Conservation (phyloP, 1,139 yeast genomes). For the Yamadazyma spencermartinsiae region DNA sequence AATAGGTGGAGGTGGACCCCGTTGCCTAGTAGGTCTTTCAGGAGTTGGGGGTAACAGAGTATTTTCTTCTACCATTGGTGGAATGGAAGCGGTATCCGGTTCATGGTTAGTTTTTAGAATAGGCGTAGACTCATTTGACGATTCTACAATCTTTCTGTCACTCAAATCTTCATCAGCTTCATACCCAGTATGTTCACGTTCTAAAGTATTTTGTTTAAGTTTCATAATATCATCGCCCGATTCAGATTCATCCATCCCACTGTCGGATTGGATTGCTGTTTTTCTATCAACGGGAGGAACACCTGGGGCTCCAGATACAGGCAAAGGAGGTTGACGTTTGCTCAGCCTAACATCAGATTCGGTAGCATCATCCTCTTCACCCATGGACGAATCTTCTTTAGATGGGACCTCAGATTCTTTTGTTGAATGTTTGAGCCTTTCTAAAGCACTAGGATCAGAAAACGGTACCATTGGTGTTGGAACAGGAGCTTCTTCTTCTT, state of each 20-base stretch:
- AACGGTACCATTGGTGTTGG: constrained; percentile 45
- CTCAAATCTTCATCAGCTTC: constrained; percentile 49
- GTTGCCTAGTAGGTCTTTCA: background rate
- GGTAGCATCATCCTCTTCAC: constrained; percentile 16
- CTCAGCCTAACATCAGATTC: constrained; percentile 13
- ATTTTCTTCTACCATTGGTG: constrained; percentile 11
- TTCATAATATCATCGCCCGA: background rate
- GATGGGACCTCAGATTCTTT: constrained; percentile 8
- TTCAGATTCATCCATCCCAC: constrained; percentile 14
- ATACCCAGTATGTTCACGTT: constrained; percentile 40
- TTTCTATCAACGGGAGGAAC: constrained; percentile 12
- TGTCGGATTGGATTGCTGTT: constrained; percentile 19
- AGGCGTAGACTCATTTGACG: constrained; percentile 16
- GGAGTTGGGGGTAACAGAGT: constrained; percentile 4
- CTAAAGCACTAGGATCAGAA: constrained; percentile 17
- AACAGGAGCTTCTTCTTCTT: constrained; percentile 16
- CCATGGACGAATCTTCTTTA: constrained; percentile 16
- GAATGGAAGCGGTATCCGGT: constrained; percentile 14
- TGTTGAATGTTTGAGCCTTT: constrained; percentile 7
- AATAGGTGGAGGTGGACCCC: constrained; percentile 3
- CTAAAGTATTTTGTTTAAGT: constrained; percentile 18
- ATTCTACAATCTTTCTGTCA: constrained; percentile 18
- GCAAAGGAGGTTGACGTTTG: constrained; percentile 14
- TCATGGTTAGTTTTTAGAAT: constrained; percentile 6
- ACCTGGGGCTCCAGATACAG: constrained; percentile 3